Conservation (phyloP, 306 rosid species). For the Lathyrus sativus region DNA sequence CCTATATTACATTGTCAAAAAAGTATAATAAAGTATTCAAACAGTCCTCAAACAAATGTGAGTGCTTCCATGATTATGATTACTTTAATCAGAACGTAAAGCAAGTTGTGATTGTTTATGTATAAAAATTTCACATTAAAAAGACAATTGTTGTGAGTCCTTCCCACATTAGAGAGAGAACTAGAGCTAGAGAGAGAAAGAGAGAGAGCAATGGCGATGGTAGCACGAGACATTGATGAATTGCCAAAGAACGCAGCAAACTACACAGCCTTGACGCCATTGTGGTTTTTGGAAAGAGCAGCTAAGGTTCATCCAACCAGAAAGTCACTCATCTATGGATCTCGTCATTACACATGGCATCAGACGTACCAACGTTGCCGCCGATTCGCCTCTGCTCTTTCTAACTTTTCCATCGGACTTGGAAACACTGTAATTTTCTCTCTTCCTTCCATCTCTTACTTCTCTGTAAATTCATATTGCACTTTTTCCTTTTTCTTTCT, state of each 20-base stretch:
- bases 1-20: too few species aligned
- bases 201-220: background rate
- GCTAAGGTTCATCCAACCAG: slow-evolving; percentile 75
- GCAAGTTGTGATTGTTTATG: background rate
- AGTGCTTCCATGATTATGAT: too few species aligned
- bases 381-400: slow-evolving; percentile 78
- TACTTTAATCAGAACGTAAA: too few species aligned
- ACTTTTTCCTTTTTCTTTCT: too few species aligned
- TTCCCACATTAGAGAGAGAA: too few species aligned
- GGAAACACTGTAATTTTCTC: slow-evolving; percentile 59
- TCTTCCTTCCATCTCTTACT: background rate
- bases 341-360: slow-evolving; percentile 72
- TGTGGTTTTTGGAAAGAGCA: slow-evolving; percentile 87
- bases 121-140: background rate
- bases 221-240: slow-evolving; percentile 65
- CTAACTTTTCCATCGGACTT: slow-evolving; percentile 59
- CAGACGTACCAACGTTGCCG: slow-evolving; percentile 83
- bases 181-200: background rate
- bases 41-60: too few species aligned
- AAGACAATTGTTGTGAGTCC: background rate
- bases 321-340: slow-evolving; percentile 71
- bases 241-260: slow-evolving; percentile 82
- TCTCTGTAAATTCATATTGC: background rate
- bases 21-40: too few species aligned
- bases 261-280: slow-evolving; percentile 78